Evolutionary conservation across 2,329 filamentous ascomycete species (phyloP).

Genomic region (Madurella mycetomatis): DNA sequence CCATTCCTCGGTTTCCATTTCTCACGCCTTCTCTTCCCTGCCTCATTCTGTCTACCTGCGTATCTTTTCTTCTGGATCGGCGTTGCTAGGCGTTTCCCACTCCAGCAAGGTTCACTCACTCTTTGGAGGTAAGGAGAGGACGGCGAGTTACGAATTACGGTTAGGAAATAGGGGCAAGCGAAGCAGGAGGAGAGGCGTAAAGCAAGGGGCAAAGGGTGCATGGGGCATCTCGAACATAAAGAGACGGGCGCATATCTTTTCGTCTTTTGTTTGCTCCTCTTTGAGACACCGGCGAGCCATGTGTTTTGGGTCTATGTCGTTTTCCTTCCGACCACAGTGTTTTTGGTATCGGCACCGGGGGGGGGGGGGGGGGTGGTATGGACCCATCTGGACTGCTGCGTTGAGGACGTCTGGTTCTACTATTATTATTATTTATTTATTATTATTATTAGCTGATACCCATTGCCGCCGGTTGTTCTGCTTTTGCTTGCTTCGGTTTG

Average conservation of each 20-base stretch:
- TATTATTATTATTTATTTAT: too few species aligned
- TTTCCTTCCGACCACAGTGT: slow-evolving; percentile 14
- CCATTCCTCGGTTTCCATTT: not conserved
- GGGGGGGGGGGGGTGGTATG: too few species aligned
- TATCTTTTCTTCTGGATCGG: not conserved
- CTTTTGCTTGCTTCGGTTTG: slow-evolving; percentile 1
- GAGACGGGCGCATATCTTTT: not conserved
- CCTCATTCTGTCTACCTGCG: too few species aligned
- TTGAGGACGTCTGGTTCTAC: slow-evolving; percentile 15
- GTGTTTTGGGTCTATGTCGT: slow-evolving; percentile 12
- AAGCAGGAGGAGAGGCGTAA: not conserved
- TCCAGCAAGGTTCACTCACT: not conserved
- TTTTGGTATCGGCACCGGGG: slow-evolving; percentile 13
- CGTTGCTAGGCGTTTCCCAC: not conserved
- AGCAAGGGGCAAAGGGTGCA: not conserved
- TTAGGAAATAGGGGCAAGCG: not conserved
- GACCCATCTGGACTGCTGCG: slow-evolving; percentile 18
- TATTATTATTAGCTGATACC: slow-evolving; percentile 26
- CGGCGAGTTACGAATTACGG: not conserved
- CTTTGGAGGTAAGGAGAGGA: not conserved
- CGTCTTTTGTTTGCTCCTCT: not conserved
- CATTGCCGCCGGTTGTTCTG: slow-evolving; percentile 14
- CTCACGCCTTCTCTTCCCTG: not conserved
- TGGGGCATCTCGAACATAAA: not conserved
- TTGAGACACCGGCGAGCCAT: not conserved